Percentiles rank a stretch among this genome's conserved stretches.
phyloP scores from a whole-genome alignment of 1,139 yeast genomes.

The Candida gigantensis region DNA sequence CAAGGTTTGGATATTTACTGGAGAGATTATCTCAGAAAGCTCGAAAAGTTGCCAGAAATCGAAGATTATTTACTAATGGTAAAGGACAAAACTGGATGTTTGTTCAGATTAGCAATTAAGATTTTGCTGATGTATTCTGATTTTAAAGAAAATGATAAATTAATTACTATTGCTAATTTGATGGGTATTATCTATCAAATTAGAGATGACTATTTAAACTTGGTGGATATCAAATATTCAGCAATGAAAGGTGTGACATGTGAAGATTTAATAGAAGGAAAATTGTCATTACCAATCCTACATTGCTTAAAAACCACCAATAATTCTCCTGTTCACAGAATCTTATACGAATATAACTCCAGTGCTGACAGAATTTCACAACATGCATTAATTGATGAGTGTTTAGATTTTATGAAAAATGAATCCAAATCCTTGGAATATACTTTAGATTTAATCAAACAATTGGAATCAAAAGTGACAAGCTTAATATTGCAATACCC shows the following conservation, averaged over 20 bases:
- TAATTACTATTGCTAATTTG: slow-evolving; percentile 69
- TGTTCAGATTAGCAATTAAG: slow-evolving; percentile 71
- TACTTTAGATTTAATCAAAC: slow-evolving; percentile 10
- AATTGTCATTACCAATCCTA: slow-evolving; percentile 79
- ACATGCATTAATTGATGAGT: slow-evolving; percentile 19
- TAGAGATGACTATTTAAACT: slow-evolving; percentile 75
- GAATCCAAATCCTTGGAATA: slow-evolving; percentile 11
- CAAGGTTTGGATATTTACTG: slow-evolving; percentile 88
- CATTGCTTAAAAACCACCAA: slow-evolving; percentile 41
- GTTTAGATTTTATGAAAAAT: slow-evolving; percentile 24
- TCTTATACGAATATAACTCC: slow-evolving; percentile 21
- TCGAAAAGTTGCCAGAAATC: slow-evolving; percentile 58
- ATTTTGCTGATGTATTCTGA: slow-evolving; percentile 48
- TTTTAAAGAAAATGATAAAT: slow-evolving; percentile 13
- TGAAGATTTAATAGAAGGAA: slow-evolving; percentile 89
- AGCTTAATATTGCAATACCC: slow-evolving; percentile 4
- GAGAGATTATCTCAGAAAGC: slow-evolving; percentile 55
- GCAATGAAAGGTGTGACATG: slow-evolving; percentile 73
- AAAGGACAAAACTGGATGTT: slow-evolving; percentile 85
- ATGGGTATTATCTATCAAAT: slow-evolving; percentile 82
- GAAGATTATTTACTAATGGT: slow-evolving; percentile 78
- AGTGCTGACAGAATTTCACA: slow-evolving; percentile 21
- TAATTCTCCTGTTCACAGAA: slow-evolving; percentile 26
- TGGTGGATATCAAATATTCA: slow-evolving; percentile 49
- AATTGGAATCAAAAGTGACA: slow-evolving; percentile 7